A percentile compares a stretch with the other conserved stretches of the same genome.
These are phyloP conservation scores for Daldinia loculata DNA, from an alignment of 495 filamentous ascomycete genomes.

Conservation along the genomic window DNA sequence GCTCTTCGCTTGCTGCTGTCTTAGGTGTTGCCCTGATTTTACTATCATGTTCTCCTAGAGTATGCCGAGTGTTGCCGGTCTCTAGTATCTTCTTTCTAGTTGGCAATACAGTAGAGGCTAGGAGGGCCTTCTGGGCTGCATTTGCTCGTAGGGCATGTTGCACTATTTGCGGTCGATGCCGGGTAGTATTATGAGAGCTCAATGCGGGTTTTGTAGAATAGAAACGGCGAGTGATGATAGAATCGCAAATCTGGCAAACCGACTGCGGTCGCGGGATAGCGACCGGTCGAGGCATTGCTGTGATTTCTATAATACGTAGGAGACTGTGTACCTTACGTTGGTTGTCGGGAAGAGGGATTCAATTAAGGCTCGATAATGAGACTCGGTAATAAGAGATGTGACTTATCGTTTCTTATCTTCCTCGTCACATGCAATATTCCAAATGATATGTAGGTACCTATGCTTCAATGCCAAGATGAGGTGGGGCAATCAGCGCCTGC, in stretches of 20 bases:
- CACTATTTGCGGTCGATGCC: constrained; percentile 4
- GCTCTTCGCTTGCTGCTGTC: constrained; percentile 7
- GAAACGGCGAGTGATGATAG: constrained; percentile 31
- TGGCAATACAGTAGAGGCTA: constrained; percentile 28
- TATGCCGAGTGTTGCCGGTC: constrained; percentile 8
- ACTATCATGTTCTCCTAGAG: neutral
- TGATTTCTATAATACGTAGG: neutral
- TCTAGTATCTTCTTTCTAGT: constrained; percentile 11
- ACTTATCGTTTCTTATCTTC: neutral
- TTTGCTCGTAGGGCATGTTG: neutral
- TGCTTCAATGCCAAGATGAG: neutral
- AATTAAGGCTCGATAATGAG: neutral
- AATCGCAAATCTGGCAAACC: constrained; percentile 45
- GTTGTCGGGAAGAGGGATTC: neutral
- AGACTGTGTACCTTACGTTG: neutral
- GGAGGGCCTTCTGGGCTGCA: constrained; percentile 6
- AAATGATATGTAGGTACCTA: too few relatives aligned
- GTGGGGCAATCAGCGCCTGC: constrained; percentile 21
- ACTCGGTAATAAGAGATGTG: constrained; percentile 16
- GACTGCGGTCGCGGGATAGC: constrained; percentile 28
- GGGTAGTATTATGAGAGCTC: constrained; percentile 18
- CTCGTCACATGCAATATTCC: neutral
- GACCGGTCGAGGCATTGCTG: constrained; percentile 31
- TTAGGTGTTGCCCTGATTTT: constrained; percentile 13
- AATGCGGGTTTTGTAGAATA: constrained; percentile 20